A percentile compares a stretch with the other conserved stretches of the same genome.
Evolutionary conservation across 345 rosid species (phyloP).

Genomic region (Pseudoturritis turrita): DNA sequence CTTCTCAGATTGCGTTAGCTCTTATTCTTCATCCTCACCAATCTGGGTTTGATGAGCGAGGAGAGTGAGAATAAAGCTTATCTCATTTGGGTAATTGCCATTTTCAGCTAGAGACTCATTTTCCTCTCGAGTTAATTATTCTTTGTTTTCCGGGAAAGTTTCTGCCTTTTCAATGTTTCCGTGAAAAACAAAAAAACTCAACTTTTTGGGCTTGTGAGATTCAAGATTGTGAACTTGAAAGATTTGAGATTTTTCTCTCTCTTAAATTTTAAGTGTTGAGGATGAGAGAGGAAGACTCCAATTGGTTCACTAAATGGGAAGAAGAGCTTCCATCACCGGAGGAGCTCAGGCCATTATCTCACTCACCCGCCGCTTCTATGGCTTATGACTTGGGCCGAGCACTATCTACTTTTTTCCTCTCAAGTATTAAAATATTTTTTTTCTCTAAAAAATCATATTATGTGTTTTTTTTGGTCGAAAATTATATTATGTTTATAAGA

Average conservation of each 20-base stretch:
- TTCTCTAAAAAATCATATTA: too few species aligned
- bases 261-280: neutral
- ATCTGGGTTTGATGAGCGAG: neutral
- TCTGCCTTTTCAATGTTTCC: neutral
- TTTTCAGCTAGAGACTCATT: too few species aligned
- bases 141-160: neutral
- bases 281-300: conserved; percentile 86
- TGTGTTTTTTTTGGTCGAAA: too few species aligned
- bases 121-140: neutral
- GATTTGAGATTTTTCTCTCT: neutral
- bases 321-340: too few species aligned
- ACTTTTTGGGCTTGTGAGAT: neutral
- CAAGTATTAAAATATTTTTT: too few species aligned
- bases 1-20: neutral
- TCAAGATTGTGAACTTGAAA: neutral
- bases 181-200: neutral
- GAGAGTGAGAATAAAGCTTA: neutral
- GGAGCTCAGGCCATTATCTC: too few species aligned
- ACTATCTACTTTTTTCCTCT: too few species aligned
- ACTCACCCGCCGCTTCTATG: too few species aligned
- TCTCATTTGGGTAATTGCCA: too few species aligned
- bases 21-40: neutral
- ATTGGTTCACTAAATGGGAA: too few species aligned
- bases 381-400: too few species aligned
- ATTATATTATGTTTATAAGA: too few species aligned